phyloP scores from a whole-genome alignment of 768 basidiomycete species.

The Plicaturopsis crispa region DNA sequence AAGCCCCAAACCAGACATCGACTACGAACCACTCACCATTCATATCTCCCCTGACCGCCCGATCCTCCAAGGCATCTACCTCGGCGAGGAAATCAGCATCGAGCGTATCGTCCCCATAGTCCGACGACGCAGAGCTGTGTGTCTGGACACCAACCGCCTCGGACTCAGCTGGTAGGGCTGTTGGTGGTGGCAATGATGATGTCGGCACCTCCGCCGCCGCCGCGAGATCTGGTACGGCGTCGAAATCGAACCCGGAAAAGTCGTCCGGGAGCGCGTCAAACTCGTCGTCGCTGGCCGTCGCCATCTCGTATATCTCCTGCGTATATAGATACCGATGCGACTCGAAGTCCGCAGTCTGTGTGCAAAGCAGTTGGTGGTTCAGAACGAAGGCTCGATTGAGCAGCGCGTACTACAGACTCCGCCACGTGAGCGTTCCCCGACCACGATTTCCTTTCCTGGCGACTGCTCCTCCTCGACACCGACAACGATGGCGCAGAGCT shows the following conservation, averaged over 20 bases:
- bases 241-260: slow-evolving; percentile 41
- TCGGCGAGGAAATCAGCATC: slow-evolving; percentile 23
- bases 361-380: too few relatives aligned
- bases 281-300: slow-evolving; percentile 32
- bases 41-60: slow-evolving; percentile 11
- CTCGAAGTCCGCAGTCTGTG: background rate
- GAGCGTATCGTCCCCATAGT: slow-evolving; percentile 10
- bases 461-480: slow-evolving; percentile 3
- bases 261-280: slow-evolving; percentile 48
- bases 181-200: slow-evolving; percentile 25
- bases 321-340: slow-evolving; percentile 2
- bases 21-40: too few relatives aligned
- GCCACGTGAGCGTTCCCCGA: too few relatives aligned
- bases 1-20: too few relatives aligned
- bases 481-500: slow-evolving; percentile 28
- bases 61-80: slow-evolving; percentile 40
- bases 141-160: too few relatives aligned
- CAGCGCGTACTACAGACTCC: too few relatives aligned
- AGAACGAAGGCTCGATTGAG: too few relatives aligned
- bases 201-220: slow-evolving; percentile 13
- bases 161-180: slow-evolving; percentile 11
- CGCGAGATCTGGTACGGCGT: slow-evolving; percentile 25
- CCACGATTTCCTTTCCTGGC: too few relatives aligned
- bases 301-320: background rate
- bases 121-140: too few relatives aligned